phyloP scores from a whole-genome alignment of 768 basidiomycete species.

The Filobasidium wieringae region DNA sequence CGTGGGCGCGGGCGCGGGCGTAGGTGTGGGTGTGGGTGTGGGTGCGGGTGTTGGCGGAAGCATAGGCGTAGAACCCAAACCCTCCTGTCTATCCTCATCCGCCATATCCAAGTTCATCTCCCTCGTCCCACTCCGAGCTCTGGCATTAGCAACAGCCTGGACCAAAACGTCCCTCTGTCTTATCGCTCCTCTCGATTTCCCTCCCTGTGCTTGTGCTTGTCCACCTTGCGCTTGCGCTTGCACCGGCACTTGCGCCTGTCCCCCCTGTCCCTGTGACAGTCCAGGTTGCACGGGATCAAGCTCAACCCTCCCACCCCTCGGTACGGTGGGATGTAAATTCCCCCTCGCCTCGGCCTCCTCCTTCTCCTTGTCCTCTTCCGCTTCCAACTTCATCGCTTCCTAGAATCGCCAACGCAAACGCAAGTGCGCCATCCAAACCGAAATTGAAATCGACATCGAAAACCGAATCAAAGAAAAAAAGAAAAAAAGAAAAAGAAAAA shows the following conservation, averaged over 20 bases:
- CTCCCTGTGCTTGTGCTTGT: neutral
- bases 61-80: no score
- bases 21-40: neutral
- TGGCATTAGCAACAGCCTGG: slow-evolving; percentile 6
- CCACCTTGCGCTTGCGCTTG: neutral
- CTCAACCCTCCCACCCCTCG: neutral
- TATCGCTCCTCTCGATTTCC: neutral
- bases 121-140: neutral
- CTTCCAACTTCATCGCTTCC: slow-evolving; percentile 14
- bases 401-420: neutral
- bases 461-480: no score
- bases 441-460: neutral
- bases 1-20: neutral
- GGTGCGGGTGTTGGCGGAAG: no score
- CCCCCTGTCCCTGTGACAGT: neutral
- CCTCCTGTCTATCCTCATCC: neutral
- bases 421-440: neutral
- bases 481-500: no score
- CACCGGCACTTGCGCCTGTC: neutral
- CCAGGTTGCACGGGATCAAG: neutral
- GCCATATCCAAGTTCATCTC: neutral
- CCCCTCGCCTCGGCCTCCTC: slow-evolving; percentile 6
- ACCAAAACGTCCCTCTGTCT: slow-evolving; percentile 14
- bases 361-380: slow-evolving; percentile 13
- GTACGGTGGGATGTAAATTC: neutral